A percentile compares a stretch with the other conserved stretches of the same genome.
Evolutionary conservation across 2,329 filamentous ascomycete species (phyloP).

Genomic region (Talaromyces amestolkiae): DNA sequence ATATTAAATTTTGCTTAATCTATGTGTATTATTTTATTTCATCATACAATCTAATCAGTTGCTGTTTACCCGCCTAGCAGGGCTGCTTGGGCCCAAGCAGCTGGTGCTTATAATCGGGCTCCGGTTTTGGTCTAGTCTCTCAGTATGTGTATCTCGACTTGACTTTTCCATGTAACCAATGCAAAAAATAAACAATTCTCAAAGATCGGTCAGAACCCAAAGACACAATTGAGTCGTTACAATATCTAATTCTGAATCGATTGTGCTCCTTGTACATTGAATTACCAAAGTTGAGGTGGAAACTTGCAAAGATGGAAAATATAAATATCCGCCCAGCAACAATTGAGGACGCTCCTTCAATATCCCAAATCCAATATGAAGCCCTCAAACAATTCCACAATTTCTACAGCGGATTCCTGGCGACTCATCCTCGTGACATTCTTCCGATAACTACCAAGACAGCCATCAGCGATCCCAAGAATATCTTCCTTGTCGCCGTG

Average conservation of each 20-base stretch:
- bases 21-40: background rate
- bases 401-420: conserved; percentile 10
- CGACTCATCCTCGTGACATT: background rate
- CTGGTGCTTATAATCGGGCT: background rate
- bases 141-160: background rate
- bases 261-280: too few species aligned
- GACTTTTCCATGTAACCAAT: background rate
- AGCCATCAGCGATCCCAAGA: background rate
- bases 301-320: background rate
- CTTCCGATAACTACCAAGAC: conserved; percentile 5
- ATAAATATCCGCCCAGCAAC: conserved; percentile 3
- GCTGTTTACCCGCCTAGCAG: background rate
- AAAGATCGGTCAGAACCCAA: background rate
- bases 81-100: background rate
- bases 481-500: conserved; percentile 9
- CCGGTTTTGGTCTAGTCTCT: conserved; percentile 1
- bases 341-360: background rate
- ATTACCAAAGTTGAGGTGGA: too few species aligned
- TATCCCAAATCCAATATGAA: conserved; percentile 4
- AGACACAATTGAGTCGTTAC: too few species aligned
- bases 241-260: too few species aligned
- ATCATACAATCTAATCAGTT: background rate
- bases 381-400: conserved; percentile 9
- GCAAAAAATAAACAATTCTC: background rate
- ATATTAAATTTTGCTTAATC: background rate